Base-by-base conservation (phyloP, 2,329 filamentous ascomycete genomes). In the Colletotrichum incanum region DNA sequence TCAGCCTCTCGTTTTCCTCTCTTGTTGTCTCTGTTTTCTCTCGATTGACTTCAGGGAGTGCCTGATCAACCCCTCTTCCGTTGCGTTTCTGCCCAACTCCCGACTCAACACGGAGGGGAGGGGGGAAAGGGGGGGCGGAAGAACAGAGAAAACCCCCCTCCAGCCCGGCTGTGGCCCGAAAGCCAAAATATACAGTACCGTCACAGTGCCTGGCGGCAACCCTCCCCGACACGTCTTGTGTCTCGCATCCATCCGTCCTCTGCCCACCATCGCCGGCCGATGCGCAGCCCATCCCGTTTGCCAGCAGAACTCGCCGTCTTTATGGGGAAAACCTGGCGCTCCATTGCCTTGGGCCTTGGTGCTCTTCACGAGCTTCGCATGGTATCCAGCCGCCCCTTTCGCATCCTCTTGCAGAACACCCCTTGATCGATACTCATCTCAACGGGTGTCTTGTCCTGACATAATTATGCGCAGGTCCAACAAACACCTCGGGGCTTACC, bases 241-340 rank as follows among this genome's bases (percentile, higher is more conserved):
- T 72, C 65, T 72, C 70, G 70, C 70, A 64, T 70, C 70, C 70
- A 37, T 69, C 70, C 65, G 65, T 69, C 65, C 59, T 69, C 59
- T 69, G 58, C 65, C 60, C 39, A 31, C 66, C 66, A 58, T 43
- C 58, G 64, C 65, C 65, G 58, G 67, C 58, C 50, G 69, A 62
- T 61, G 49, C 43, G 50, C 59, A 45, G 59, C 54, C 60, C 54
- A 54, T 64, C 60, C 66, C 65, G 52, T 69, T 69, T 43, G 59
- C 52, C 31, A 55, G 59, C 16, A 14, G 37, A 43, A 69, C 26
- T 31, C 28, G 16, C 49, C 39, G 58, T 63, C 61, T 5, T 43
- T 43, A 34, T 62, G 43, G 43, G 39, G n/a, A n/a, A 18, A 52
- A 26, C 50, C 43, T 54, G 56, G 60, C 39, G 5, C 54, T 69